Conservation (phyloP, 2,329 filamentous ascomycete species). For the Macroventuria anomochaeta region DNA sequence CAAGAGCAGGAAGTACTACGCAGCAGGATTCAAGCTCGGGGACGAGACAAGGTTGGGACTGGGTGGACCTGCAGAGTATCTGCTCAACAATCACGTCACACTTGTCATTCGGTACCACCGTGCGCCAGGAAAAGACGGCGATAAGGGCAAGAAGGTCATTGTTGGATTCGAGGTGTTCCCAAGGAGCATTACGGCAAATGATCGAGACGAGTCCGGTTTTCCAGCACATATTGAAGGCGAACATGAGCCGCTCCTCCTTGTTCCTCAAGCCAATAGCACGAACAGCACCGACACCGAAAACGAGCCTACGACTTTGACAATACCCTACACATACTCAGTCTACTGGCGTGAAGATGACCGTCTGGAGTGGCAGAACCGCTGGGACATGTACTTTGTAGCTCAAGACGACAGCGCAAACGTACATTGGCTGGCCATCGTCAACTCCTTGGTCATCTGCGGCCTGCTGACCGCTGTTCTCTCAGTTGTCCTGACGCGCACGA, state of each 20-base stretch:
- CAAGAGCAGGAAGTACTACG: slow-evolving; percentile 85
- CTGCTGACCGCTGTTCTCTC: slow-evolving; percentile 79
- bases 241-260: slow-evolving; percentile 71
- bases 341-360: slow-evolving; percentile 85
- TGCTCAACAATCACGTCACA: slow-evolving; percentile 87
- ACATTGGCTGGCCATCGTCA: slow-evolving; percentile 88
- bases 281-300: slow-evolving; percentile 56
- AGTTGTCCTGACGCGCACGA: slow-evolving; percentile 80
- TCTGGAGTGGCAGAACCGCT: slow-evolving; percentile 82
- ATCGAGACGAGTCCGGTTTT: slow-evolving; percentile 69
- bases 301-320: slow-evolving; percentile 70
- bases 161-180: slow-evolving; percentile 91
- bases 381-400: slow-evolving; percentile 90
- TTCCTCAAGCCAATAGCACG: slow-evolving; percentile 66
- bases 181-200: slow-evolving; percentile 74
- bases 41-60: slow-evolving; percentile 70
- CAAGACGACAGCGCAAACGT: slow-evolving; percentile 81
- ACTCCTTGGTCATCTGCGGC: slow-evolving; percentile 82
- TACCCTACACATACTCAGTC: slow-evolving; percentile 88
- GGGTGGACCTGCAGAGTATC: slow-evolving; percentile 69
- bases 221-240: slow-evolving; percentile 70
- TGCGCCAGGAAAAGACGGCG: slow-evolving; percentile 71
- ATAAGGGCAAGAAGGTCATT: slow-evolving; percentile 76
- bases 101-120: slow-evolving; percentile 80
- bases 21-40: slow-evolving; percentile 86